Evolutionary conservation across 129 eudicot species (phyloP), one percentile per base, ranked within the genome.

Genomic region (Escallonia rubra): DNA sequence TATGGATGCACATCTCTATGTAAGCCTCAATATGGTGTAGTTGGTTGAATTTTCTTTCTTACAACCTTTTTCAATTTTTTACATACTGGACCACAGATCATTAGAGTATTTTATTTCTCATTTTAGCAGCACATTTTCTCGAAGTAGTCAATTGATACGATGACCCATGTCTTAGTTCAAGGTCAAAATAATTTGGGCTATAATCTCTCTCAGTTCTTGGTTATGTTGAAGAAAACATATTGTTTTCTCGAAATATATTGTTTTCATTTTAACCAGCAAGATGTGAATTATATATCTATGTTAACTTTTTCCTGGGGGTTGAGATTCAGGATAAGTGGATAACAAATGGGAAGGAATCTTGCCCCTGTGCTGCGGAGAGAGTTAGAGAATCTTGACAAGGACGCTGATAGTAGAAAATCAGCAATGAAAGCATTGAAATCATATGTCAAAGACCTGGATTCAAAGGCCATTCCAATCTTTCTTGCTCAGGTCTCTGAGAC

Each of bases 401-500:
- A 84, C 66, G 81, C 95, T 65, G 91, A 81, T 40, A 84, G 96
- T 62, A 72, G 98, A 68, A 93, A 84, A 71, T 86, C 85, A 14
- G 98, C 98, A 40, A 93, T 89, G 98, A 86, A 82, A 80, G 92
- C 96, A 12, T 64, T 93, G 72, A 93, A 84, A 74, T 89, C 89
- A 4, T 86, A 89, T 58, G 92, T 93, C 16, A 86, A 89, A 73
- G 98, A 86, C 64, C 69, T 93, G 78, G 95, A 93, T 76, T 80
- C 90, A 2, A 93, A 89, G 72, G 90, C 90, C 7, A 93, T 93
- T 15, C 98, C 95, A 0, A 76, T 86, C 58, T 93, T 93, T 86
- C 95, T 93, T 59, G 96, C 96, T 68, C 90, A 93, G 61, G 96
- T 93, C 64, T 93, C 96, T 8, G 92, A 93, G 72, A 86, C 95